Evolutionary conservation across 140 eudicot species (phyloP).

Genomic region (Bidens hawaiensis): DNA sequence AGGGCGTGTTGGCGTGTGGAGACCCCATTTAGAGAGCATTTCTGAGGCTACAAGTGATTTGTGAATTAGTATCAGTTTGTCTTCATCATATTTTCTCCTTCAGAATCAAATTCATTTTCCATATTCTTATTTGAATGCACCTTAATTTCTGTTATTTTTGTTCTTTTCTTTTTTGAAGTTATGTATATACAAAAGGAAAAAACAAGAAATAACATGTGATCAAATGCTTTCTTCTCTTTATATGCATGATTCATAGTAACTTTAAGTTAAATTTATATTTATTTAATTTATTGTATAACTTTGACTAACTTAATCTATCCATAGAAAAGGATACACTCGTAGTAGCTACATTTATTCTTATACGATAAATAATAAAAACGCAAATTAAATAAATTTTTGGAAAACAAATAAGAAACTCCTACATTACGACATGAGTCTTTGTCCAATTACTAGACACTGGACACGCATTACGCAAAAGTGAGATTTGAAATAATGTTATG

Average conservation of each 20-base stretch:
- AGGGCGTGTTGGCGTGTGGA: conserved; percentile 82
- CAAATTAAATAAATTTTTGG: not conserved
- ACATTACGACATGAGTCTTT: not conserved
- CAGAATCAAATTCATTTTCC: conserved; percentile 18
- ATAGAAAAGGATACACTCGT: no score
- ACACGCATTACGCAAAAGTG: not conserved
- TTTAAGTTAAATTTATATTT: no score
- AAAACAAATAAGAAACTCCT: not conserved
- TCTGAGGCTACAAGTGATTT: conserved; percentile 50
- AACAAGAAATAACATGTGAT: conserved; percentile 28
- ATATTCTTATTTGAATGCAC: conserved; percentile 17
- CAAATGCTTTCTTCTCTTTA: not conserved
- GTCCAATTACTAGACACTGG: not conserved
- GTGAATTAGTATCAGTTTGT: conserved; percentile 12
- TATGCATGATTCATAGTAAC: not conserved
- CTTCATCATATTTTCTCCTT: conserved; percentile 1
- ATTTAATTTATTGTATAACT: no score
- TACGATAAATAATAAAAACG: not conserved
- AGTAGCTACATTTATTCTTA: not conserved
- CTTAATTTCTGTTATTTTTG: conserved; percentile 24
- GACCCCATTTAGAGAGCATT: conserved; percentile 92
- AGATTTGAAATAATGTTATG: not conserved
- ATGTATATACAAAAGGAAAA: conserved; percentile 26
- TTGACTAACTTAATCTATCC: no score
- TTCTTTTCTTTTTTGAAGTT: conserved; percentile 14